Percentiles rank a stretch among this genome's conserved stretches.
phyloP scores from a whole-genome alignment of 2,329 filamentous ascomycete species.

The Aureobasidium sp. region DNA sequence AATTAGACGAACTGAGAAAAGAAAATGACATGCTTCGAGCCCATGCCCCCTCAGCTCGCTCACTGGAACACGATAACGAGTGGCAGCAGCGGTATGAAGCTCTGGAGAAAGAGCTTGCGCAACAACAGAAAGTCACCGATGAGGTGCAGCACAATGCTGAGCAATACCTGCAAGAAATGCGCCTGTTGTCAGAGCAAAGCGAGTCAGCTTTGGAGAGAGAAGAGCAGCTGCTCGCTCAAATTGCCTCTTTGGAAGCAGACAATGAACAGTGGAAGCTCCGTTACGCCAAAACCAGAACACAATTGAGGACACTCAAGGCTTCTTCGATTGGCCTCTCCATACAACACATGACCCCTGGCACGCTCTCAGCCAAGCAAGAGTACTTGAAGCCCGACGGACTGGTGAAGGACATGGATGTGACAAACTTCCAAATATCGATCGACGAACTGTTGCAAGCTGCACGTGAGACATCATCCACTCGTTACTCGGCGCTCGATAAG shows the following conservation, averaged over 20 bases:
- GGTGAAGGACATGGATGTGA: conserved; percentile 86
- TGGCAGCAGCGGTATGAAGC: conserved; percentile 35
- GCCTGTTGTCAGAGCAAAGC: conserved; percentile 72
- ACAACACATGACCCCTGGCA: conserved; percentile 18
- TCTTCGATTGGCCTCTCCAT: conserved; percentile 72
- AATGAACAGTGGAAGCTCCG: conserved; percentile 85
- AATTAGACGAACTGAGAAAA: conserved; percentile 16
- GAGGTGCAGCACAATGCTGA: conserved; percentile 81
- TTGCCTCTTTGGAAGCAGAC: conserved; percentile 72
- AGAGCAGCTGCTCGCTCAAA: conserved; percentile 65
- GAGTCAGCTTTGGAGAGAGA: conserved; percentile 74
- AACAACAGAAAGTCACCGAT: conserved; percentile 77
- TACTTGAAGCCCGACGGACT: conserved; percentile 46
- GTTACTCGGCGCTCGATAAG: conserved; percentile 61
- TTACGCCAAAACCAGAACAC: conserved; percentile 81
- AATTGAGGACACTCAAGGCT: conserved; percentile 71
- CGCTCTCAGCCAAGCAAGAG: conserved; percentile 43
- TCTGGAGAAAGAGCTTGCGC: conserved; percentile 52
- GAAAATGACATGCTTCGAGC: conserved; percentile 29
- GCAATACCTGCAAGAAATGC: conserved; percentile 83
- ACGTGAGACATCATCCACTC: conserved; percentile 61
- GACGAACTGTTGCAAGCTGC: conserved; percentile 81
- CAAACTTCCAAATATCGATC: conserved; percentile 88
- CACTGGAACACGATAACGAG: conserved; percentile 22
- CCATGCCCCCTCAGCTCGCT: conserved; percentile 24